Percentiles rank a stretch among this genome's conserved stretches.
phyloP scores from a whole-genome alignment of 768 basidiomycete genomes.

The Astraeus odoratus region DNA sequence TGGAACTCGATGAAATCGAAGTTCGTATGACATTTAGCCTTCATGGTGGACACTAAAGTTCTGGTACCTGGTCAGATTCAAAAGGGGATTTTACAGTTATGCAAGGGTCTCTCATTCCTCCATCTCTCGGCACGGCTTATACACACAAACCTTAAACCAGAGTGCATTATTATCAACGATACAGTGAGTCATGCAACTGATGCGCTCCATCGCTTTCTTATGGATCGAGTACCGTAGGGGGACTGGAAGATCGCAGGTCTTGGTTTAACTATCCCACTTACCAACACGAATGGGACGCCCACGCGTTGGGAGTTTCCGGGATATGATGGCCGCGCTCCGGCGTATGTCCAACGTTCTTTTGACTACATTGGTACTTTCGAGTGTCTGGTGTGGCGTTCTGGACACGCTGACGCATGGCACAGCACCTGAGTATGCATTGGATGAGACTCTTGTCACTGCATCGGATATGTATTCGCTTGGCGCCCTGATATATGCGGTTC shows the following conservation, averaged over 20 bases:
- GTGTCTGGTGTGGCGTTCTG: background rate
- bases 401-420: constrained; percentile 7
- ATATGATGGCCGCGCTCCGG: constrained; percentile 72
- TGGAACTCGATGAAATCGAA: constrained; percentile 95
- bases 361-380: constrained; percentile 77
- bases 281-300: constrained; percentile 58
- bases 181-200: constrained; percentile 46
- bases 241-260: constrained; percentile 97
- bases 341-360: constrained; percentile 84
- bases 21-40: constrained; percentile 33
- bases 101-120: constrained; percentile 84
- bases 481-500: constrained; percentile 85
- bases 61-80: constrained; percentile 57
- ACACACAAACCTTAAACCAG: constrained; percentile 84
- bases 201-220: background rate
- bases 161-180: constrained; percentile 83
- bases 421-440: constrained; percentile 94
- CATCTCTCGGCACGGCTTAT: constrained; percentile 89
- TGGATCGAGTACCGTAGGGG: constrained; percentile 46
- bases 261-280: constrained; percentile 76
- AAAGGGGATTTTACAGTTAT: constrained; percentile 90
- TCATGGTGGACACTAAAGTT: background rate
- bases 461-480: constrained; percentile 95
- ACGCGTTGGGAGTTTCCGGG: constrained; percentile 89
- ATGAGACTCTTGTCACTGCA: constrained; percentile 77